Evolutionary conservation across 768 basidiomycete species (phyloP), one percentile per base, ranked within the genome.

Genomic region (Arthromyces matolae): DNA sequence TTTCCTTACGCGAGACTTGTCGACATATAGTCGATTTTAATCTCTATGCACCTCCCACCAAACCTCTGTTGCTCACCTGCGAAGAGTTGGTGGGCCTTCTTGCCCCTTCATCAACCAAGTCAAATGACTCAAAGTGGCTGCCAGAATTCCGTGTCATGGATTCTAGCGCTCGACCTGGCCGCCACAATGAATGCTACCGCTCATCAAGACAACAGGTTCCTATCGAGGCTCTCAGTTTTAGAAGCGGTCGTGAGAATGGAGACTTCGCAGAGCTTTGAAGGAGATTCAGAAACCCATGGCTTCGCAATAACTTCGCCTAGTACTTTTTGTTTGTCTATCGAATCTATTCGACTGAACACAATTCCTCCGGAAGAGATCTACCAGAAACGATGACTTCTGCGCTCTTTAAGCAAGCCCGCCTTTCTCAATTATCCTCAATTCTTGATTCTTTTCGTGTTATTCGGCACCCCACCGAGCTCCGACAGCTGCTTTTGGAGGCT

Each of bases 141-240:
- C 71, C 82, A 1, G 68, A 71, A 46, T 63, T 88, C 23, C 76
- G 78, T 33, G 80, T 86, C 31, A 84, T 95, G 44, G 83, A 91
- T 59, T 90, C 88, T 0, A 75, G 73, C 1, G 64, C 76, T 5
- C 91, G n/a, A 95, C 63, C 89, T 89, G 0, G 75, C 75, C 1
- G 84, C 82, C 0, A 70, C 69, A 13, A 71, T 76, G 28, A 89
- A 83, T 52, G 79, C 83, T 1, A 93, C 94, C 2, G 69, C 76
- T 1, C 71, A 89, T 60, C 86, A 86, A 54, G 89, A 89, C 63
- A 95, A 93, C 58, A 94, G 93, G 85, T 94, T 25, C 95, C 94
- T 8, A 76, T 92, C 39, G 94, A 98, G 59, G 89, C 88, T 3
- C 67, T 95, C 16, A 77, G 73, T 41, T 64, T 96, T 58, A 85